These are phyloP conservation scores for Alternaria triticina DNA, from an alignment of 2,329 filamentous ascomycete species.

Conservation along the genomic window DNA sequence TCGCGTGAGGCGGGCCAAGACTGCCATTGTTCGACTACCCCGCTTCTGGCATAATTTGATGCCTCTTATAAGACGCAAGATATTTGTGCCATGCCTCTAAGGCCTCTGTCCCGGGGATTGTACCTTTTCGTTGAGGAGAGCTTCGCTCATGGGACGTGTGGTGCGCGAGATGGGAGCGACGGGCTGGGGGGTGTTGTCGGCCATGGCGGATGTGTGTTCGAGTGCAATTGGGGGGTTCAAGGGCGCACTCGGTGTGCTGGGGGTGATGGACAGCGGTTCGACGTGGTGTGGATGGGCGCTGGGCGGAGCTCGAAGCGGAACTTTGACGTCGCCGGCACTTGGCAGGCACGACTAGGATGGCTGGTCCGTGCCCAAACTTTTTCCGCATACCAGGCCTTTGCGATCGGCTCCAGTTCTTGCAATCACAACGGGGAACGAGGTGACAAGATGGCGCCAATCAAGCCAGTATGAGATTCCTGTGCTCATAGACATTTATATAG, in stretches of 20 bases:
- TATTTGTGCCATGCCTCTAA: not conserved
- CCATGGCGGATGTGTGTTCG: conserved; percentile 55
- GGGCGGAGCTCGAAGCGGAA: conserved; percentile 28
- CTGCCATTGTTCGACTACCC: not conserved
- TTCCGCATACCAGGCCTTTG: conserved; percentile 13
- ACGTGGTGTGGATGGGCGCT: conserved; percentile 33
- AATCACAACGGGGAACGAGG: conserved; percentile 8
- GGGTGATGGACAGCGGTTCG: conserved; percentile 13
- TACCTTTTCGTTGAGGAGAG: conserved; percentile 99
- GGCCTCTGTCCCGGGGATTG: conserved; percentile 4
- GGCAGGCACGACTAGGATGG: conserved; percentile 21
- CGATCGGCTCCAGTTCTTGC: not conserved
- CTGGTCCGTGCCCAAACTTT: conserved; percentile 30
- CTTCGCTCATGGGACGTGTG: conserved; percentile 88
- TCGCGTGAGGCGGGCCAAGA: conserved; percentile 17
- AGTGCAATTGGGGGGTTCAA: conserved; percentile 37
- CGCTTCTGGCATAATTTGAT: not conserved
- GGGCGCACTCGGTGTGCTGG: conserved; percentile 23
- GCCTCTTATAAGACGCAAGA: not conserved
- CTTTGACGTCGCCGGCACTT: conserved; percentile 35
- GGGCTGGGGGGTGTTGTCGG: conserved; percentile 62
- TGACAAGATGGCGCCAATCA: conserved; percentile 32
- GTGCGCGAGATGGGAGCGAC: conserved; percentile 71
- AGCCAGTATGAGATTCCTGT: conserved; percentile 14
- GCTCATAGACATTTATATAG: not conserved